Percentiles rank a stretch among this genome's conserved stretches.
These are phyloP conservation scores for Eutrema heterophyllum DNA, from an alignment of 345 rosid genomes.

Conservation along the genomic window DNA sequence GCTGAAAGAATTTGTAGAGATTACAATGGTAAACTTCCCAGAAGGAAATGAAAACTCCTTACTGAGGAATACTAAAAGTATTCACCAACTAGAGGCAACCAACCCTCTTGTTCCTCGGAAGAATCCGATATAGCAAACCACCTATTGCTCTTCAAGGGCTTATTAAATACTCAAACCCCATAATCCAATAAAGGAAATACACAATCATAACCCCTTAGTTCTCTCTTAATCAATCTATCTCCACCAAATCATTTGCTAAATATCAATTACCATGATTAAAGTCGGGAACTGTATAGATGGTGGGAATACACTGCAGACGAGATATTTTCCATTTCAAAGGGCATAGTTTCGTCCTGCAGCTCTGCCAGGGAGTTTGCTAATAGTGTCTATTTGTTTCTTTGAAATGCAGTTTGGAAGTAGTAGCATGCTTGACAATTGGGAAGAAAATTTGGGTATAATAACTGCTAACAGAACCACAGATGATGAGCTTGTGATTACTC, in stretches of 20 bases:
- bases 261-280: not conserved
- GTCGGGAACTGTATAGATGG: not conserved
- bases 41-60: not conserved
- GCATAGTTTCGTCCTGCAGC: not conserved
- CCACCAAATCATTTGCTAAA: not conserved
- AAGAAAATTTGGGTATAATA: slow-evolving; percentile 93
- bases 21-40: not conserved
- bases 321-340: not conserved
- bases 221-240: not conserved
- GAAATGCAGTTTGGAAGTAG: slow-evolving; percentile 52
- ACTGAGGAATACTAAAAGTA: not conserved
- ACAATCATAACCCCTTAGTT: not conserved
- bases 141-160: not conserved
- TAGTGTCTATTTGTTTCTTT: slow-evolving; percentile 18
- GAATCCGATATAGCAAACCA: not conserved
- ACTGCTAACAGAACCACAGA: slow-evolving; percentile 95
- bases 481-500: slow-evolving; percentile 92
- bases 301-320: not conserved
- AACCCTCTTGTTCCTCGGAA: not conserved
- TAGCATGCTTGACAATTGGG: slow-evolving; percentile 98
- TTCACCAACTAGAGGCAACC: not conserved
- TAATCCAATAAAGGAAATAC: not conserved
- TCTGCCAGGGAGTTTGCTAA: not conserved
- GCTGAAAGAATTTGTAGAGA: not conserved
- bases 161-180: not conserved